These are phyloP conservation scores for Filobasidium uniguttulatum DNA, from an alignment of 1,284 basidiomycete species.

Conservation along the genomic window DNA sequence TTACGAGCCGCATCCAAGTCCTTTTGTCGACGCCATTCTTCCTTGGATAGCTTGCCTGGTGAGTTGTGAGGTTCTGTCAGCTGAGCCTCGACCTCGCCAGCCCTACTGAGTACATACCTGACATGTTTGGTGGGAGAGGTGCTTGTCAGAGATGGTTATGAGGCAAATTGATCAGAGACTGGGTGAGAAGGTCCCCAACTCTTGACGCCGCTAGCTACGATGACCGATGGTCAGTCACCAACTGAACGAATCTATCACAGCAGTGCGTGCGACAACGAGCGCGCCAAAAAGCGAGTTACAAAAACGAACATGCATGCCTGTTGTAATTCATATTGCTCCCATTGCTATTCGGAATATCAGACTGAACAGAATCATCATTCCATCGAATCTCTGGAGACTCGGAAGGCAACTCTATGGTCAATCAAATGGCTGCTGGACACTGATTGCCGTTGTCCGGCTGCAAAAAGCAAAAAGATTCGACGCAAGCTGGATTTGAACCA, in stretches of 20 bases:
- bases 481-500: too few species aligned
- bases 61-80: constrained; percentile 28
- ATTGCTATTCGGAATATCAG: too few species aligned
- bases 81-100: neutral
- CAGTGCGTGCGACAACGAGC: too few species aligned
- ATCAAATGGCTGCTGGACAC: too few species aligned
- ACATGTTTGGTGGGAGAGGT: neutral
- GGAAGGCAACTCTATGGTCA: too few species aligned
- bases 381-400: too few species aligned
- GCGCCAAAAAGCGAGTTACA: too few species aligned
- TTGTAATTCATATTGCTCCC: too few species aligned
- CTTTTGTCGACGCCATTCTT: constrained; percentile 85
- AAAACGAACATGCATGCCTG: too few species aligned
- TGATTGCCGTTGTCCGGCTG: too few species aligned
- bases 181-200: constrained; percentile 3
- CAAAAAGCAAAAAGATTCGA: too few species aligned
- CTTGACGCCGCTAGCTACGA: neutral
- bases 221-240: constrained; percentile 8
- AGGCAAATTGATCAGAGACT: constrained; percentile 4
- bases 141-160: neutral
- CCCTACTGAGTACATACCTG: neutral
- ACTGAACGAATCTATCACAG: neutral
- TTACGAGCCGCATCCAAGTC: constrained; percentile 93
- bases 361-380: too few species aligned
- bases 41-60: constrained; percentile 77